A percentile compares a stretch with the other conserved stretches of the same genome.
These are phyloP conservation scores for Starmera pachycereana DNA, from an alignment of 805 yeast genomes.

Conservation along the genomic window DNA sequence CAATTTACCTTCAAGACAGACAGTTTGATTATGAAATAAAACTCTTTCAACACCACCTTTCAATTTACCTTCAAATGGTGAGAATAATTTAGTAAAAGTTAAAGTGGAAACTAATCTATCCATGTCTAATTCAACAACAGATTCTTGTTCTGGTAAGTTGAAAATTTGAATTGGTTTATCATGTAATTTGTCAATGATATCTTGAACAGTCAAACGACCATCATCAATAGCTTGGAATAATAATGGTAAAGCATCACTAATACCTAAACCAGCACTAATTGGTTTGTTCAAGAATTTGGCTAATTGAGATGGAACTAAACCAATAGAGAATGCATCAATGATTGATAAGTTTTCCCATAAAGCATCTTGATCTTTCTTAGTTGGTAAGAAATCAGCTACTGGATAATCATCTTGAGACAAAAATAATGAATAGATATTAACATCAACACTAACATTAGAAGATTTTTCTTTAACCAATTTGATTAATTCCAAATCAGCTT, in stretches of 20 bases:
- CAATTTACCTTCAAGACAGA: slow-evolving; percentile 74
- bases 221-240: slow-evolving; percentile 70
- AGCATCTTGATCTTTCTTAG: slow-evolving; percentile 68
- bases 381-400: slow-evolving; percentile 64
- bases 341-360: slow-evolving; percentile 67
- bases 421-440: slow-evolving; percentile 70
- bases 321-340: slow-evolving; percentile 83
- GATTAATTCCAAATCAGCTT: slow-evolving; percentile 75
- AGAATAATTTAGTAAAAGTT: slow-evolving; percentile 33
- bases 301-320: slow-evolving; percentile 63
- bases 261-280: slow-evolving; percentile 64
- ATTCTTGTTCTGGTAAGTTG: slow-evolving; percentile 71
- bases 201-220: slow-evolving; percentile 60
- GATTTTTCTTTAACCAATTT: slow-evolving; percentile 78
- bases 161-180: slow-evolving; percentile 76
- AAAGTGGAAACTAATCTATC: slow-evolving; percentile 50
- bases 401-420: slow-evolving; percentile 63
- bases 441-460: slow-evolving; percentile 82
- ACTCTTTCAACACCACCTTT: slow-evolving; percentile 88
- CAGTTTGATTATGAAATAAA: slow-evolving; percentile 64
- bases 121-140: slow-evolving; percentile 72
- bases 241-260: slow-evolving; percentile 73
- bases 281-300: slow-evolving; percentile 55
- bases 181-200: slow-evolving; percentile 64
- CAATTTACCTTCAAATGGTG: slow-evolving; percentile 48